Base-by-base conservation (phyloP, 352 stramenopile species). In the Globisporangium rhizosaccharum region DNA sequence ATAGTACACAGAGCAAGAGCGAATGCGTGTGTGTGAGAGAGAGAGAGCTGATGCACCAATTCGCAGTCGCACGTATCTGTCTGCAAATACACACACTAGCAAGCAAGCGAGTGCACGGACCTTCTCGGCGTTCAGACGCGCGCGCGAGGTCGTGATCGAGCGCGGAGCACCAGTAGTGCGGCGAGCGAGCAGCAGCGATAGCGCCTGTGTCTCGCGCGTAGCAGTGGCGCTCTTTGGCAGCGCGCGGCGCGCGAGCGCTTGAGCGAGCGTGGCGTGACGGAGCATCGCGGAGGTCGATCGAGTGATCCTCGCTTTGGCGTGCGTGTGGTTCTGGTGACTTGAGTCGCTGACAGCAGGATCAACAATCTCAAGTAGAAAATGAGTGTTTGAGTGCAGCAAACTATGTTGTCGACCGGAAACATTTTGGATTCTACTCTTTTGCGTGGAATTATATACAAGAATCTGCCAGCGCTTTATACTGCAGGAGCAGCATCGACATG, bases 101-200 rank as follows among this genome's bases (percentile, higher is more conserved):
- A 41, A 44, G n/a, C 47, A n/a, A 30, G 26, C 45, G 37, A 44
- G 20, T 36, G 3, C 49, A 55, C 10, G 7, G 6, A 89, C 79
- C 73, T 89, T 89, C 17, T 89, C 79, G n/a, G 75, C 58, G 44
- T 67, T 67, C 42, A 85, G 59, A 51, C 73, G 71, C 45, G 70
- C 74, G 42, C 79, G 79, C 36, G 76, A 71, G 39, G 71, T 76
- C 47, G 71, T 70, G 59, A 89, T 66, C 37, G 44, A 63, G 51
- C 74, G 74, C 45, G 68, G 56, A 7, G 50, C 30, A 15, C 3
- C 50, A 28, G 25, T 47, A 8, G 45, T 42, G 26, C 64, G 70
- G 37, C 61, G 64, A 23, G 51, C 41, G 17, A 72, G 51, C 23
- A 63, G 26, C 49, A 79, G 71, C 50, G 30, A 26, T 30, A 72